These are phyloP conservation scores for Mortierella sp. DNA, from an alignment of 371 early-diverging fungal genomes.

Conservation along the genomic window DNA sequence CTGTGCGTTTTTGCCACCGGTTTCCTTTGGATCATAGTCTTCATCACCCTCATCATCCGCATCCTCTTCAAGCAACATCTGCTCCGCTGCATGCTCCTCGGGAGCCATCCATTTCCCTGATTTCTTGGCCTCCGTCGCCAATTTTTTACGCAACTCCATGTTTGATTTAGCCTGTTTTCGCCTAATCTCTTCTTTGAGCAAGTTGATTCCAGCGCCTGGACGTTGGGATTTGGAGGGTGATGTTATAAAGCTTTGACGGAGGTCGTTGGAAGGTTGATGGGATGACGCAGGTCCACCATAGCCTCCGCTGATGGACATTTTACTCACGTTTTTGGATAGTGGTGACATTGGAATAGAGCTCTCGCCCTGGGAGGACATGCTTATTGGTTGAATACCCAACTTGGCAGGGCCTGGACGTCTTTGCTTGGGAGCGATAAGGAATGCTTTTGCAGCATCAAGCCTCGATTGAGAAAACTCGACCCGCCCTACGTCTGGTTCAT, in stretches of 20 bases:
- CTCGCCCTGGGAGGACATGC: slow-evolving; percentile 11
- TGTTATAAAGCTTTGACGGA: neutral
- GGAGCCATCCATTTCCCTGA: slow-evolving; percentile 32
- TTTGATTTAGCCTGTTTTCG: slow-evolving; percentile 34
- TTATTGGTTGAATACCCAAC: slow-evolving; percentile 2
- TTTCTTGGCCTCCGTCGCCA: slow-evolving; percentile 30
- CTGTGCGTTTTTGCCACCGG: neutral
- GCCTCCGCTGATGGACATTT: slow-evolving; percentile 21
- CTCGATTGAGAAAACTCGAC: slow-evolving; percentile 11
- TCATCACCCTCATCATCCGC: slow-evolving; percentile 14
- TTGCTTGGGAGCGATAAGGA: slow-evolving; percentile 19
- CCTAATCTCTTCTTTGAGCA: slow-evolving; percentile 28
- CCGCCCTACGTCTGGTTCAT: slow-evolving; percentile 22
- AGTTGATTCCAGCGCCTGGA: slow-evolving; percentile 6
- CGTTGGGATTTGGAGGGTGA: slow-evolving; percentile 30
- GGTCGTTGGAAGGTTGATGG: neutral
- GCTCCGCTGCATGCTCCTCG: slow-evolving; percentile 42
- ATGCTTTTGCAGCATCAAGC: slow-evolving; percentile 11
- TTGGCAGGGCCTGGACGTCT: neutral
- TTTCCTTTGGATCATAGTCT: neutral
- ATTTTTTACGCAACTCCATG: slow-evolving; percentile 20
- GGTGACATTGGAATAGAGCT: slow-evolving; percentile 29
- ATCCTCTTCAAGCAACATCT: slow-evolving; percentile 26
- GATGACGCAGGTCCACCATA: neutral
- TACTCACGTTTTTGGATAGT: slow-evolving; percentile 34